Percentiles rank a stretch among this genome's conserved stretches.
Evolutionary conservation across 371 early-diverging fungal species (phyloP).

Genomic region (Saksenaea oblongispora): DNA sequence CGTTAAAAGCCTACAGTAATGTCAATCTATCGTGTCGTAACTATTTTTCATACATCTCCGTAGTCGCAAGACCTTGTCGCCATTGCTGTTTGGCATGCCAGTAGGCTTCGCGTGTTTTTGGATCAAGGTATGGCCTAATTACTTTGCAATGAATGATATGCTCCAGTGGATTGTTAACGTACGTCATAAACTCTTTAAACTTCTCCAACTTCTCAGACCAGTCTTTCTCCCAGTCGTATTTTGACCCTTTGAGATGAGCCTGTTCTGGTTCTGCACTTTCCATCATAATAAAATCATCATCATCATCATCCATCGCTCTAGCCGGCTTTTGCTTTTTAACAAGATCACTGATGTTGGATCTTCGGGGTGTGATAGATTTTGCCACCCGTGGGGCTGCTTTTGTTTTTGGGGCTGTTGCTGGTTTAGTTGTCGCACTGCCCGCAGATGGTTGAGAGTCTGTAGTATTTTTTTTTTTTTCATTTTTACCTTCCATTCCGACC

Average conservation of each 20-base stretch:
- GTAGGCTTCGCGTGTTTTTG: conserved; percentile 19
- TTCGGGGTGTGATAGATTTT: conserved; percentile 14
- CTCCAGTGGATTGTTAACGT: neutral
- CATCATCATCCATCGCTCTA: conserved; percentile 2
- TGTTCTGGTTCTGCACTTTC: conserved; percentile 32
- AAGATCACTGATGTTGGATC: conserved; percentile 20
- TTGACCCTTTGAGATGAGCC: conserved; percentile 17
- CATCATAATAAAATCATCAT: conserved; percentile 22
- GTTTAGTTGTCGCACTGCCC: conserved; percentile 5
- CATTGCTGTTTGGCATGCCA: conserved; percentile 41
- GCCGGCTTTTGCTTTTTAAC: conserved; percentile 29
- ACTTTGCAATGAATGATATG: neutral
- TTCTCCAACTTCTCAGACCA: conserved; percentile 30
- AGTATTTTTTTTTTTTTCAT: conserved; percentile 8
- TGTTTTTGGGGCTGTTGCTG: conserved; percentile 16
- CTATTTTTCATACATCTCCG: conserved; percentile 36
- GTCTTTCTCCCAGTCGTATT: conserved; percentile 33
- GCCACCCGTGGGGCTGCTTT: conserved; percentile 20
- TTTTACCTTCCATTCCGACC: conserved; percentile 25
- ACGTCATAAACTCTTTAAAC: conserved; percentile 35
- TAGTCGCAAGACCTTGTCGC: conserved; percentile 42
- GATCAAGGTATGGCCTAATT: conserved; percentile 31
- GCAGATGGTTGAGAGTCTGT: neutral
- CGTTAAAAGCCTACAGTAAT: conserved; percentile 6
- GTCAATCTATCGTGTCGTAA: neutral